These are phyloP conservation scores for Sclerotinia subarctica DNA, from an alignment of 2,329 filamentous ascomycete species.

Conservation along the genomic window DNA sequence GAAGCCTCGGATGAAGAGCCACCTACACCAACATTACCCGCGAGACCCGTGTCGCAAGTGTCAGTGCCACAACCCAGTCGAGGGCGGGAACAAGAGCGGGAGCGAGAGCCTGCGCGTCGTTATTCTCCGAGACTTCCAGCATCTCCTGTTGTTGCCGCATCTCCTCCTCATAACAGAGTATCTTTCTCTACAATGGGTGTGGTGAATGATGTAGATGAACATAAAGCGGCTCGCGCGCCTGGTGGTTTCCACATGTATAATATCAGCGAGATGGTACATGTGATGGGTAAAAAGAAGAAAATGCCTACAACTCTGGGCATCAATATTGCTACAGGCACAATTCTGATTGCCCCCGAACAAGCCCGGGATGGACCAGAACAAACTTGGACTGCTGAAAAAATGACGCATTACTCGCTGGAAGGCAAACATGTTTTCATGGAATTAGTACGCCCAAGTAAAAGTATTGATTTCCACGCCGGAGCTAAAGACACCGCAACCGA, in stretches of 20 bases:
- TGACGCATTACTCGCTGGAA: slow-evolving; percentile 97
- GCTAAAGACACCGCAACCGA: slow-evolving; percentile 95
- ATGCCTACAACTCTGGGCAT: slow-evolving; percentile 97
- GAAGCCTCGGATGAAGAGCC: slow-evolving; percentile 66
- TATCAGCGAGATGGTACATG: slow-evolving; percentile 91
- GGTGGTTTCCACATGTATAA: slow-evolving; percentile 93
- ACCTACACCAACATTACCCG: slow-evolving; percentile 59
- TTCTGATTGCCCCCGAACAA: slow-evolving; percentile 87
- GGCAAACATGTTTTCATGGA: slow-evolving; percentile 98
- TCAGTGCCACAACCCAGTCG: slow-evolving; percentile 43
- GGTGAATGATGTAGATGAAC: slow-evolving; percentile 45
- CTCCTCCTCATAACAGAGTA: slow-evolving; percentile 53
- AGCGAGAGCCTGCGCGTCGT: slow-evolving; percentile 29
- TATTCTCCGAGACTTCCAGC: slow-evolving; percentile 42
- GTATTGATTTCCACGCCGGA: slow-evolving; percentile 93
- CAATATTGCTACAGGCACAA: slow-evolving; percentile 81
- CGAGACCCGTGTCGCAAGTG: slow-evolving; percentile 56
- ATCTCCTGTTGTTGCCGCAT: slow-evolving; percentile 43
- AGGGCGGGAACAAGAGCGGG: not conserved
- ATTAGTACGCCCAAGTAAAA: slow-evolving; percentile 86
- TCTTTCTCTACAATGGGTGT: slow-evolving; percentile 39
- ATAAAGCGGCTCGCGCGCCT: slow-evolving; percentile 53
- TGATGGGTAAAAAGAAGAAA: slow-evolving; percentile 96
- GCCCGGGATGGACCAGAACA: slow-evolving; percentile 77
- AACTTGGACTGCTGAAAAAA: slow-evolving; percentile 91